A percentile compares a stretch with the other conserved stretches of the same genome.
Conservation (phyloP, 2,329 filamentous ascomycete genomes). For the Ceratocystis cacaofunesta region DNA sequence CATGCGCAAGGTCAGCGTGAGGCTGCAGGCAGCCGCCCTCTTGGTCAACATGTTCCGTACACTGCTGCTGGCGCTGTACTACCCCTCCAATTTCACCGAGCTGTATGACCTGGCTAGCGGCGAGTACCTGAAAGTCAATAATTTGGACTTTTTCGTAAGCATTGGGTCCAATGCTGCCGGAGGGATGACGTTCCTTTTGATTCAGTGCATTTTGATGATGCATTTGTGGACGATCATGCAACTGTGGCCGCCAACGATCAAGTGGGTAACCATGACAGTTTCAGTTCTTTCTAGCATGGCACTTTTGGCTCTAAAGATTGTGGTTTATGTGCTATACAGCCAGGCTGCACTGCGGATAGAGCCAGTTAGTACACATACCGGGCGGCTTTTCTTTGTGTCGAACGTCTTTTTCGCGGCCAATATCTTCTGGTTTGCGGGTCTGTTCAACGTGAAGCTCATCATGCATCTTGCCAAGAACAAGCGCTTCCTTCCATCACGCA, state of each 20-base stretch:
- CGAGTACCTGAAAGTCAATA: conserved; percentile 38
- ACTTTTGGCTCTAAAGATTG: conserved; percentile 22
- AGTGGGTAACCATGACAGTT: conserved; percentile 20
- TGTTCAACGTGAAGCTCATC: conserved; percentile 39
- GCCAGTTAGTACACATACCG: not conserved
- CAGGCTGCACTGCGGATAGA: conserved; percentile 19
- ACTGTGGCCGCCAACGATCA: conserved; percentile 30
- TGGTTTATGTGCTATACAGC: conserved; percentile 20
- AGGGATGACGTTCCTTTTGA: conserved; percentile 26
- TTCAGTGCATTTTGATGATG: conserved; percentile 34
- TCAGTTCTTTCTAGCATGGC: conserved; percentile 21
- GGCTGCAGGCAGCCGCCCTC: conserved; percentile 50
- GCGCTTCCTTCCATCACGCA: conserved; percentile 31
- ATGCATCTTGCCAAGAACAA: conserved; percentile 34
- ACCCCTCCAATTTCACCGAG: conserved; percentile 43
- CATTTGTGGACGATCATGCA: conserved; percentile 39
- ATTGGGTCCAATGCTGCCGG: conserved; percentile 29
- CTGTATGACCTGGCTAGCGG: conserved; percentile 44
- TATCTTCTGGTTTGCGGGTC: conserved; percentile 39
- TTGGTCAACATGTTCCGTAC: conserved; percentile 45
- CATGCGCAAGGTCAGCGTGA: conserved; percentile 46
- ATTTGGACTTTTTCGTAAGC: conserved; percentile 25
- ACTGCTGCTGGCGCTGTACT: conserved; percentile 42
- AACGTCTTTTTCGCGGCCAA: conserved; percentile 27
- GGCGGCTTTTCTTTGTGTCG: conserved; percentile 28